These are phyloP conservation scores for Cercophora samala DNA, from an alignment of 495 filamentous ascomycete genomes.

Conservation along the genomic window DNA sequence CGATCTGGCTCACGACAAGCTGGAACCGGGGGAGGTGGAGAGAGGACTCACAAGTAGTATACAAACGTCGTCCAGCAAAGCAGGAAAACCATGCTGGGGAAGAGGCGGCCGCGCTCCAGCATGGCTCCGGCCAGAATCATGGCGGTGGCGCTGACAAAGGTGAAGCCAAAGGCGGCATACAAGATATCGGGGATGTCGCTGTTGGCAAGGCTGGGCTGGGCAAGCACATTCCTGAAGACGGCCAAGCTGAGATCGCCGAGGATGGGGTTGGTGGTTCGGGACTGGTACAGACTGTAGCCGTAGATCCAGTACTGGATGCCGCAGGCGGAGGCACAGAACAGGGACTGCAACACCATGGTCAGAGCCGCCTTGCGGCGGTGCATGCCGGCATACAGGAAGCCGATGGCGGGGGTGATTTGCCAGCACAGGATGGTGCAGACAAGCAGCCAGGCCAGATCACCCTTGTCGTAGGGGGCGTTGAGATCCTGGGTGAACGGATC, in stretches of 20 bases:
- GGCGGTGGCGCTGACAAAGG: constrained; percentile 24
- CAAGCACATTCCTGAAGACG: constrained; percentile 71
- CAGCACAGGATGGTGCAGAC: constrained; percentile 30
- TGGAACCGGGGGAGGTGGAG: background rate
- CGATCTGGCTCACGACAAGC: background rate
- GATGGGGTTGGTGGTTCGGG: constrained; percentile 74
- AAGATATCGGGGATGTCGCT: constrained; percentile 70
- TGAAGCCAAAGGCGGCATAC: constrained; percentile 36
- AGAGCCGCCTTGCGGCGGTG: constrained; percentile 90
- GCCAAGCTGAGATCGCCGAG: constrained; percentile 82
- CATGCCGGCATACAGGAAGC: constrained; percentile 94
- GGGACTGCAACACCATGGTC: constrained; percentile 85
- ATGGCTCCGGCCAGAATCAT: constrained; percentile 30
- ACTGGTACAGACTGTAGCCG: constrained; percentile 91
- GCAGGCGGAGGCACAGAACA: constrained; percentile 80
- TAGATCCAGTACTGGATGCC: constrained; percentile 98
- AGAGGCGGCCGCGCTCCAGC: constrained; percentile 70
- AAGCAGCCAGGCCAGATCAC: constrained; percentile 21
- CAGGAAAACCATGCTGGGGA: constrained; percentile 82
- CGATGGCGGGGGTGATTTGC: constrained; percentile 70
- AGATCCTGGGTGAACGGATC: constrained; percentile 22
- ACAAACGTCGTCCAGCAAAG: constrained; percentile 85
- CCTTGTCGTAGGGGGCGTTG: constrained; percentile 23
- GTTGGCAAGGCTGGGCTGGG: constrained; percentile 70
- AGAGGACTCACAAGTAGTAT: constrained; percentile 44